Evolutionary conservation across 2,329 filamentous ascomycete species (phyloP).

Genomic region (Alternaria arborescens): DNA sequence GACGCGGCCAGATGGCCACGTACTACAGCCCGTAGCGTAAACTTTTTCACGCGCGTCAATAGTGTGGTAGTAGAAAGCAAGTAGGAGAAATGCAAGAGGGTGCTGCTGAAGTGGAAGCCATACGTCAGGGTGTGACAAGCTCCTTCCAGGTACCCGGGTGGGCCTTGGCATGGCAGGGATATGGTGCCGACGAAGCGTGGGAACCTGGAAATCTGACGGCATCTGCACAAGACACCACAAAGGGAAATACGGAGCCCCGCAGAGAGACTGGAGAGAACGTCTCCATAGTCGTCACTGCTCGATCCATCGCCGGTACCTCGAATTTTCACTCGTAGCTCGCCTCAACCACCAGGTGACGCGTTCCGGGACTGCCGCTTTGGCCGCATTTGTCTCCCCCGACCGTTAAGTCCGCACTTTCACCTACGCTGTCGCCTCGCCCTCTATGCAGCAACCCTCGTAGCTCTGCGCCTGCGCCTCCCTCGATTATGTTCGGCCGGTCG

Average conservation of each 20-base stretch:
- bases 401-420: constrained; percentile 17
- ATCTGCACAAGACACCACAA: constrained; percentile 14
- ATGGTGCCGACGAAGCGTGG: constrained; percentile 19
- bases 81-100: not conserved
- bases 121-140: constrained; percentile 4
- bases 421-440: constrained; percentile 15
- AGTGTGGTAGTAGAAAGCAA: no score
- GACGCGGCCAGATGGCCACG: not conserved
- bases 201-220: constrained; percentile 29
- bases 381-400: constrained; percentile 24
- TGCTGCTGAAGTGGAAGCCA: not conserved
- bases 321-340: not conserved
- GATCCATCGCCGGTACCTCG: not conserved
- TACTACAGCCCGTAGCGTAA: not conserved
- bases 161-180: constrained; percentile 20
- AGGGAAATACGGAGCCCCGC: constrained; percentile 13
- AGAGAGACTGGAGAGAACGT: constrained; percentile 1
- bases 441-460: constrained; percentile 28
- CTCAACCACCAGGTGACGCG: constrained; percentile 10
- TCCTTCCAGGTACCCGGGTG: constrained; percentile 16
- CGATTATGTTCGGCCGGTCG: constrained; percentile 44
- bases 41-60: no score
- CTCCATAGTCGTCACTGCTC: not conserved
- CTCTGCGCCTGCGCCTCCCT: constrained; percentile 22
- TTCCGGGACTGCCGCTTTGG: constrained; percentile 23